Evolutionary conservation across 176 grass and related monocot species (phyloP), one percentile per base, ranked within the genome.

Genomic region (Juncus effusus): DNA sequence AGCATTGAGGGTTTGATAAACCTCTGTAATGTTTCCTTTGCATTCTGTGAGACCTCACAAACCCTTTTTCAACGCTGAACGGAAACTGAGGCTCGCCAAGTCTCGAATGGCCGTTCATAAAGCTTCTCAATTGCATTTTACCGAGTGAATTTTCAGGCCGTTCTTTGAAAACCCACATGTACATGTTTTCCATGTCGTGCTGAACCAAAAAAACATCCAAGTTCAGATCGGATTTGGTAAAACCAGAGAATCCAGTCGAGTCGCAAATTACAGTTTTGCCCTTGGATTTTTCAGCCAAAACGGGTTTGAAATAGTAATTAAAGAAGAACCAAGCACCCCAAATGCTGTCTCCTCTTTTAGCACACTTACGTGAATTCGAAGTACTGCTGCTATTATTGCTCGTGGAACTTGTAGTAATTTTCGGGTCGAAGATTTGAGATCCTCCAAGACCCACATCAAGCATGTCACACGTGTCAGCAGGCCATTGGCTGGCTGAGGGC

Each of bases 291-390:
- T 96, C 91, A 14, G 76, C 5, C 0, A 81, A 54, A 63, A 83
- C 91, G 0, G 91, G 84, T 85, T 85, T 96, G 84, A 96, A 96
- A 63, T 96, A 96, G 84, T 84, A 81, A 76, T 86, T 91, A 84
- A 96, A 96, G 84, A 96, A 96, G 81, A 96, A 96, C 91, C 91
- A 96, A 2, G 91, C 84, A 8, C 91, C 91, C 91, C 91, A 96
- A 70, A 90, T 96, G 82, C 76, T 85, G 28, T 96, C 87, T 9
- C 86, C 89, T 62, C 91, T 79, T 79, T 96, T 96, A 15, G 84
- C 84, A 42, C 87, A 85, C 82, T 85, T 96, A 72, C 91, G 84
- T 11, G 84, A 80, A 5, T 68, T 85, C 51, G 87, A 90, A 62
- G 77, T 68, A 71, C 40, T 11, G 62, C 42, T 41, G 44, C 10